Percentiles rank a stretch among this genome's conserved stretches.
Evolutionary conservation across 371 early-diverging fungal genomes (phyloP).

Genomic region (Mucor indicus): DNA sequence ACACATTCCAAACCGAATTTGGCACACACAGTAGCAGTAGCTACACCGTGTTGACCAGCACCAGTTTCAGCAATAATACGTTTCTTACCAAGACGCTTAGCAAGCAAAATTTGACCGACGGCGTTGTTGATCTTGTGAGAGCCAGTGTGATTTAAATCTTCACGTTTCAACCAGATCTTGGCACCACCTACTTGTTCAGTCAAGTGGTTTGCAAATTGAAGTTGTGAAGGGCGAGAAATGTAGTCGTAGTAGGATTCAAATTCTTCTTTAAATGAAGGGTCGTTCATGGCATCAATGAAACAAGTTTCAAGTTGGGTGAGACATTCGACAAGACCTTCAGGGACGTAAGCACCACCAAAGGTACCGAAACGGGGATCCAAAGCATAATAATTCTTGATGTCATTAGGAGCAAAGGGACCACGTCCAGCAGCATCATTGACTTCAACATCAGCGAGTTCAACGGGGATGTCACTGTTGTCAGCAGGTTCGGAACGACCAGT

Average conservation of each 20-base stretch:
- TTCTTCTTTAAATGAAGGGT: conserved; percentile 88
- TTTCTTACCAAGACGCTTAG: conserved; percentile 92
- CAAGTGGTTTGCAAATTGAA: conserved; percentile 85
- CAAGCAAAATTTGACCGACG: conserved; percentile 90
- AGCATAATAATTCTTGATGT: conserved; percentile 47
- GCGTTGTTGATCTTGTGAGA: conserved; percentile 99
- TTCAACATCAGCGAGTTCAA: conserved; percentile 36
- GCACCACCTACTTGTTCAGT: conserved; percentile 83
- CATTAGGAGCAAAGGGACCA: conserved; percentile 20
- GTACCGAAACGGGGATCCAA: conserved; percentile 84
- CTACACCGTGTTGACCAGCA: conserved; percentile 98
- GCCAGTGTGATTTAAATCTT: conserved; percentile 97
- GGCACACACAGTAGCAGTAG: conserved; percentile 97
- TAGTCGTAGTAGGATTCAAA: conserved; percentile 87
- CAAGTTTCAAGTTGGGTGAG: conserved; percentile 84
- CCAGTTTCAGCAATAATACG: conserved; percentile 98
- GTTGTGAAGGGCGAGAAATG: conserved; percentile 87
- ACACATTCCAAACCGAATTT: conserved; percentile 94
- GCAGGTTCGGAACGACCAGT: conserved; percentile 51
- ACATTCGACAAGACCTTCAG: conserved; percentile 93
- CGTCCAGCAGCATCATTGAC: conserved; percentile 27
- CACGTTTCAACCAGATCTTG: conserved; percentile 95
- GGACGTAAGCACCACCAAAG: conserved; percentile 96
- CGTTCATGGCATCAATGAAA: conserved; percentile 75
- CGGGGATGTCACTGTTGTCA: conserved; percentile 24